phyloP scores from a whole-genome alignment of 1,139 yeast species.

The Pichia sp. region DNA sequence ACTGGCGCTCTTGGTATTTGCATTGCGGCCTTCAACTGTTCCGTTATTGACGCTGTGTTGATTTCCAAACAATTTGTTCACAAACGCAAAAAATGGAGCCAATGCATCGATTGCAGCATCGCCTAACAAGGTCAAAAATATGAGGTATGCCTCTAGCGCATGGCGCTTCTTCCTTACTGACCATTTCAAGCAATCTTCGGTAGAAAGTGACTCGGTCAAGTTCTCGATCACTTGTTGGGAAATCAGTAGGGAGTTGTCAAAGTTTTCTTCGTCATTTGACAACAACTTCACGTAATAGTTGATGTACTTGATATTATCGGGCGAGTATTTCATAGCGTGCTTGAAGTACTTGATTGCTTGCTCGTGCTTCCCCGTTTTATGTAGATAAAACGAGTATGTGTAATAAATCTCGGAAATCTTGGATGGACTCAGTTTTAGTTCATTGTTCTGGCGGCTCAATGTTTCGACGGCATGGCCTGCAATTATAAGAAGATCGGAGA shows the following conservation, averaged over 20 bases:
- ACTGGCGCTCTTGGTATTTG: not conserved
- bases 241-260: conserved; percentile 39
- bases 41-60: not conserved
- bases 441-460: not conserved
- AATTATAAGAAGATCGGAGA: conserved; percentile 10
- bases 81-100: conserved; percentile 62
- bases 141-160: conserved; percentile 66
- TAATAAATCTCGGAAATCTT: conserved; percentile 25
- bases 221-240: conserved; percentile 37
- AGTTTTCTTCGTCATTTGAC: conserved; percentile 48
- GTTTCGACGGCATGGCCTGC: conserved; percentile 15
- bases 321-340: conserved; percentile 34
- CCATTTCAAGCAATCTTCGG: conserved; percentile 24
- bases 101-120: conserved; percentile 53
- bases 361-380: conserved; percentile 33
- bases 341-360: conserved; percentile 36
- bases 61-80: conserved; percentile 46
- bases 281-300: conserved; percentile 49
- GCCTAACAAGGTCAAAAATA: conserved; percentile 70
- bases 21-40: not conserved
- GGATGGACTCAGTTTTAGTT: not conserved
- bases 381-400: conserved; percentile 34
- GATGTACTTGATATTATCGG: conserved; percentile 44
- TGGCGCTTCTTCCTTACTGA: conserved; percentile 44
- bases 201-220: conserved; percentile 15